Base-by-base conservation (phyloP, 495 filamentous ascomycete species). In the Lophiotrema nucula region DNA sequence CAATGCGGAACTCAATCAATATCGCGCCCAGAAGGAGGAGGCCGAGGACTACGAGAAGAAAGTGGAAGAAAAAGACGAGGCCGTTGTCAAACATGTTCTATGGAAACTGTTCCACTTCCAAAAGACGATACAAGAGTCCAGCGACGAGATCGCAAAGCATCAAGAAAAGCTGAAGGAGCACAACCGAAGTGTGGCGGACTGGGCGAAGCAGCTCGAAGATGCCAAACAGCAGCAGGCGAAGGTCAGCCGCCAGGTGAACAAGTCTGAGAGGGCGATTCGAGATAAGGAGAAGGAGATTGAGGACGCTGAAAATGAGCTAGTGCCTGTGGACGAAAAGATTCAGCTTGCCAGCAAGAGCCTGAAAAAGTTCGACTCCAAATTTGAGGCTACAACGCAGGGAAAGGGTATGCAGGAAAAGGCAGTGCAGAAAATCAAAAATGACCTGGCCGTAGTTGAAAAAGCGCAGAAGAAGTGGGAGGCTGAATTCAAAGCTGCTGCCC, bases 51-150 rank as follows among this genome's bases (percentile, higher is more conserved):
- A 90, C 67, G 85, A 92, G 37, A 82, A 81, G 43, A 96, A 96
- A 71, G 86, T 85, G 0, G 85, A 92, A 43, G 90, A 97, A 73
- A 81, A 89, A 33, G 92, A 97, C 70, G 83, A 90, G 50, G 95
- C 93, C 11, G 87, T 96, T 53, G 90, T 97, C 45, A 93, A 88
- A 0, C 95, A 97, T 53, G 90, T 96, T 33, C 75, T 97, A 12
- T 97, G 93, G 92, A 97, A 97, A 72, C 76, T 99, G 1, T 97
- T 88, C 73, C 90, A 96, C 71, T 95, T 96, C 70, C 93, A 99
- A 70, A 85, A 84, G 24, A 78, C 90, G 25, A 96, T 99, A 72
- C 90, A 97, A 63, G 86, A 89, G 42, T 96, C 93, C 28, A 90
- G 85, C 62, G 87, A 84, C 23, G 86, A 95, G 64, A 99, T 97